phyloP scores from a whole-genome alignment of 108 stramenopile genomes.

The Cyclotella choctawhatcheeana region DNA sequence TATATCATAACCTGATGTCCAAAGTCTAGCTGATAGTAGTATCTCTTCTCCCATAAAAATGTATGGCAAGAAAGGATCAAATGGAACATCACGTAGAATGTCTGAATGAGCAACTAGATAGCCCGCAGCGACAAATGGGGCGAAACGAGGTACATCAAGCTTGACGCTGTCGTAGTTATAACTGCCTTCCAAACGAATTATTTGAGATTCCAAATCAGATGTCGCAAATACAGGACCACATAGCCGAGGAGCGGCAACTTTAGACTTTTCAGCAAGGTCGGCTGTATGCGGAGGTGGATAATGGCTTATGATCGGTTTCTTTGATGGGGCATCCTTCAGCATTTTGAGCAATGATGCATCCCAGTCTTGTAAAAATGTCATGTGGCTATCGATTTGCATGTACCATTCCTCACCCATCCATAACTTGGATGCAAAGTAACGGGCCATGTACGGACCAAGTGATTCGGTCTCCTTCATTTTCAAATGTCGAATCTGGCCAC shows the following conservation, averaged over 20 bases:
- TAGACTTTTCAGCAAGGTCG: constrained; percentile 55
- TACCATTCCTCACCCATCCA: constrained; percentile 96
- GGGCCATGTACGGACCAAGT: constrained; percentile 93
- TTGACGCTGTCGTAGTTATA: constrained; percentile 66
- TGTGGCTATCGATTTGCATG: constrained; percentile 97
- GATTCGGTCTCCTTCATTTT: constrained; percentile 91
- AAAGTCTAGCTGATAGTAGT: constrained; percentile 85
- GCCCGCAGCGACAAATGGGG: constrained; percentile 84
- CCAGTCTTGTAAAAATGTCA: constrained; percentile 87
- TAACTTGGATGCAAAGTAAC: constrained; percentile 91
- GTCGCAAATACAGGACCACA: constrained; percentile 90
- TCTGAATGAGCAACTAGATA: constrained; percentile 72
- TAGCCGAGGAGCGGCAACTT: constrained; percentile 63
- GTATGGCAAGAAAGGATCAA: constrained; percentile 97
- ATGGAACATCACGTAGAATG: constrained; percentile 83
- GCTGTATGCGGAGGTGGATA: constrained; percentile 83
- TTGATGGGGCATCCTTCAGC: constrained; percentile 75
- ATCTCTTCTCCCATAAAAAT: constrained; percentile 99
- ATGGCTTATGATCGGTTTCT: constrained; percentile 89
- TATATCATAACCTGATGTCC: constrained; percentile 97
- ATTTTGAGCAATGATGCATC: constrained; percentile 82
- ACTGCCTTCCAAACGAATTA: constrained; percentile 83
- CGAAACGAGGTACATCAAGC: constrained; percentile 74
- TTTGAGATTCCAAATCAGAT: constrained; percentile 87
- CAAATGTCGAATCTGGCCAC: constrained; percentile 78